These are phyloP conservation scores for Elsinoe arachidis DNA, from an alignment of 2,329 filamentous ascomycete species.

Conservation along the genomic window DNA sequence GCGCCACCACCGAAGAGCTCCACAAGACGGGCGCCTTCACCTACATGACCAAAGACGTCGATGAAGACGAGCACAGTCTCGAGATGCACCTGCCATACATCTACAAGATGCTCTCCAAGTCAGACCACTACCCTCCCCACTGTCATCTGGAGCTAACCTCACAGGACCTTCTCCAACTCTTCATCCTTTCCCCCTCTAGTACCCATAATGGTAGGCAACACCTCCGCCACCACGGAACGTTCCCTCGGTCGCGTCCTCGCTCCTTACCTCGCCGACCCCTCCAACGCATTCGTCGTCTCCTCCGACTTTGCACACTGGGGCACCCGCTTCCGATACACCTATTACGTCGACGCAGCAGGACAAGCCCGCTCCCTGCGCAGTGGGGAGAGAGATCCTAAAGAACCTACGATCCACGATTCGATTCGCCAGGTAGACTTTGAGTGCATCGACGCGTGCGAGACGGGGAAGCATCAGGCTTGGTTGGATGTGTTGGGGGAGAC, in stretches of 20 bases:
- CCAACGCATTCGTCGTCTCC: constrained; percentile 77
- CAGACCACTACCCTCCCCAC: constrained; percentile 1
- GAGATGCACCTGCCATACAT: constrained; percentile 97
- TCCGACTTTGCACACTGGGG: constrained; percentile 99
- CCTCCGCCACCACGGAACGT: constrained; percentile 56
- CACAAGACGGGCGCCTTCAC: constrained; percentile 48
- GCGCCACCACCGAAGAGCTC: constrained; percentile 44
- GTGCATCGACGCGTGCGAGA: constrained; percentile 77
- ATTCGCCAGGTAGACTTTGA: constrained; percentile 71
- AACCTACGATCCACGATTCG: constrained; percentile 65
- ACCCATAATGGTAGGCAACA: constrained; percentile 78
- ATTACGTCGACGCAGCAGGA: constrained; percentile 53
- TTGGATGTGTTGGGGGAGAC: constrained; percentile 60
- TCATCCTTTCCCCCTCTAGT: constrained; percentile 63
- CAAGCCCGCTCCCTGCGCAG: constrained; percentile 35
- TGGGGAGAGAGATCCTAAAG: constrained; percentile 35
- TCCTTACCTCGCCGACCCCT: constrained; percentile 65
- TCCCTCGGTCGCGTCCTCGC: constrained; percentile 62
- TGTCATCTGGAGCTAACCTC: not conserved
- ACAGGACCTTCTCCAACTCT: constrained; percentile 30
- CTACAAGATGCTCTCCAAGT: constrained; percentile 62
- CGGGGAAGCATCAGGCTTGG: constrained; percentile 63
- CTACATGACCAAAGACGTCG: constrained; percentile 56
- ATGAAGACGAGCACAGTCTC: constrained; percentile 81
- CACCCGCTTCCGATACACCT: constrained; percentile 69